phyloP scores from a whole-genome alignment of 2,329 filamentous ascomycete species.

The Paraconiothyrium sp. region DNA sequence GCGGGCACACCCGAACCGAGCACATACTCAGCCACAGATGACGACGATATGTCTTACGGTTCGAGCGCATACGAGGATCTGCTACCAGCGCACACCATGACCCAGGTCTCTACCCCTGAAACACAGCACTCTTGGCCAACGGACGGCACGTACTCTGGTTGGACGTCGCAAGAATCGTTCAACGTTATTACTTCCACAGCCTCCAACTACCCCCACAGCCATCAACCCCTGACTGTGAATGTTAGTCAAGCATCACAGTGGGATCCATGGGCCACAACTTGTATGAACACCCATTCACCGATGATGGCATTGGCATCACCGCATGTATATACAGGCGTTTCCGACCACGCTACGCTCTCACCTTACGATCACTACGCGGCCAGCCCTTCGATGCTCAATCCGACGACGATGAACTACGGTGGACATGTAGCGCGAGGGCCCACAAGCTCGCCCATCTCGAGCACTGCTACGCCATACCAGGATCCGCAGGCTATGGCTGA shows the following conservation, averaged over 20 bases:
- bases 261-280: constrained; percentile 28
- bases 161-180: constrained; percentile 37
- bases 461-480: constrained; percentile 26
- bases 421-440: constrained; percentile 19
- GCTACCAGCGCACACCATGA: constrained; percentile 24
- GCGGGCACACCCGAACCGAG: constrained; percentile 32
- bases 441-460: constrained; percentile 25
- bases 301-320: constrained; percentile 28
- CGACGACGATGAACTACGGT: constrained; percentile 25
- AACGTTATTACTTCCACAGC: constrained; percentile 22
- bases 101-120: constrained; percentile 30
- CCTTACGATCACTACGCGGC: constrained; percentile 29
- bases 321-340: constrained; percentile 17
- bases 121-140: constrained; percentile 34
- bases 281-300: constrained; percentile 26
- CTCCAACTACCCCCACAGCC: constrained; percentile 23
- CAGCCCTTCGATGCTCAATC: constrained; percentile 26
- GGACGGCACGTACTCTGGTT: constrained; percentile 31
- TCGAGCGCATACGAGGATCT: constrained; percentile 30
- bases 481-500: constrained; percentile 28
- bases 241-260: constrained; percentile 25
- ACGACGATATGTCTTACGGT: constrained; percentile 28
- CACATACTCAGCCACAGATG: constrained; percentile 30
- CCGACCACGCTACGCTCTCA: constrained; percentile 16
- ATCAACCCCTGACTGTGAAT: constrained; percentile 22